Conservation (phyloP, 2,329 filamentous ascomycete species). For the Oidium heveae region DNA sequence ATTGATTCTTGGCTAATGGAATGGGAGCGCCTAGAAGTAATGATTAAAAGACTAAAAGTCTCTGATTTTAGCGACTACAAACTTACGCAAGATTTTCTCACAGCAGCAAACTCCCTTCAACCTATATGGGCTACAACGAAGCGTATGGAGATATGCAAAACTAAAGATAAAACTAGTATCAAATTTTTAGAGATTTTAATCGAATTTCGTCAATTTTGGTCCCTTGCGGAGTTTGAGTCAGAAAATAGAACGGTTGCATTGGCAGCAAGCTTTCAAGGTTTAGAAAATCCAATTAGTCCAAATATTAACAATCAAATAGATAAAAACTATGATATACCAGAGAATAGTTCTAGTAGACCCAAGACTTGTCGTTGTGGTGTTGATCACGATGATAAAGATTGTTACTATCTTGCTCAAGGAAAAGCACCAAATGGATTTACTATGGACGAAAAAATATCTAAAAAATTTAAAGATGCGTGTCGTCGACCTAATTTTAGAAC, state of each 20-base stretch:
- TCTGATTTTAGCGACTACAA: background rate
- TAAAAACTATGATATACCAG: background rate
- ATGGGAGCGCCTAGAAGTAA: background rate
- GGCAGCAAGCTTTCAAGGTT: background rate
- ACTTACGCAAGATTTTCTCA: background rate
- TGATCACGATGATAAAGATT: background rate
- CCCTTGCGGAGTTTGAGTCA: background rate
- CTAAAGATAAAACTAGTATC: background rate
- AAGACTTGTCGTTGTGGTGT: background rate
- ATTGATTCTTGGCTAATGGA: background rate
- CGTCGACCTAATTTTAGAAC: background rate
- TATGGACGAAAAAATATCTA: background rate
- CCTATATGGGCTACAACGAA: background rate
- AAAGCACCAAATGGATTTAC: background rate
- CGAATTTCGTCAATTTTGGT: background rate
- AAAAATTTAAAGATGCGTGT: background rate
- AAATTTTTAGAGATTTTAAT: background rate
- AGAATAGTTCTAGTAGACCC: background rate
- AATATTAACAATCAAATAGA: background rate
- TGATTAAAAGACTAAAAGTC: background rate
- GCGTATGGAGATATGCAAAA: background rate
- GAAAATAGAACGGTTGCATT: background rate
- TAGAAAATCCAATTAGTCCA: background rate
- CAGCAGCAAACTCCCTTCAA: background rate
- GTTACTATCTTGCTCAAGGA: background rate